Percentiles rank a stretch among this genome's conserved stretches.
Evolutionary conservation across 208 protist species (phyloP).

Genomic region (Strigomonas oncopelti): DNA sequence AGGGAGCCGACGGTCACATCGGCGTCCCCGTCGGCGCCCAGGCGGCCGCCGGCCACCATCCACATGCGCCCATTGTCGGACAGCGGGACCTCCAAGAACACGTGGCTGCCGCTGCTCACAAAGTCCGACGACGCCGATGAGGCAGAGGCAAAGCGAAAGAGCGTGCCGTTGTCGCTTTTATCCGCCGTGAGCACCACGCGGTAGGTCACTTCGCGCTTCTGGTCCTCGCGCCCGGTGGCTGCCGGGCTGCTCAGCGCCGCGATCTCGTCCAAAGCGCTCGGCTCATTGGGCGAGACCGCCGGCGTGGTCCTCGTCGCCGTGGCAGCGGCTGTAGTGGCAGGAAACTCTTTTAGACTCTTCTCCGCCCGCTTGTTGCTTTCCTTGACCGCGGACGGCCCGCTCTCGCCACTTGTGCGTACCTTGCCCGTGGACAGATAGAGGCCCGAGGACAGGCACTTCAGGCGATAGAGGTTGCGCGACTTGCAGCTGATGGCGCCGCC

Average conservation of each 20-base stretch:
- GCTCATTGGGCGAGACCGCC: neutral
- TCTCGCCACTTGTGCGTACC: neutral
- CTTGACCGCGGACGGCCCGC: neutral
- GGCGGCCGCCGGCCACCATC: constrained; percentile 30
- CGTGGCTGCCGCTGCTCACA: constrained; percentile 32
- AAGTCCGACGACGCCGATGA: constrained; percentile 21
- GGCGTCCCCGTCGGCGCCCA: constrained; percentile 11
- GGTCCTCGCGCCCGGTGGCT: neutral
- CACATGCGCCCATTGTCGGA: constrained; percentile 29
- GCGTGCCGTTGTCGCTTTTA: constrained; percentile 23
- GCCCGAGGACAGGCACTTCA: constrained; percentile 39
- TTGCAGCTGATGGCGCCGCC: constrained; percentile 42
- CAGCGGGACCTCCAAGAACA: constrained; percentile 35
- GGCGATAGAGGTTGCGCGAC: constrained; percentile 27
- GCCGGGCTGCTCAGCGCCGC: neutral
- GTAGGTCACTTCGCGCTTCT: constrained; percentile 11
- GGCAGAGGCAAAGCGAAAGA: constrained; percentile 31
- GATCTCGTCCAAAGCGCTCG: neutral
- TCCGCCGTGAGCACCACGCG: constrained; percentile 28
- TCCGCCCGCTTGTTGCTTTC: too few species aligned
- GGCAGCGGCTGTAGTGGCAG: neutral
- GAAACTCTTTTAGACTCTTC: neutral
- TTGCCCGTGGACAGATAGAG: constrained; percentile 36
- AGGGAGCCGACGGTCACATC: constrained; percentile 32
- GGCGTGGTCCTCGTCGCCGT: neutral